These are phyloP conservation scores for Domatiomyces catenatus DNA, from an alignment of 2,329 filamentous ascomycete species.

Conservation along the genomic window DNA sequence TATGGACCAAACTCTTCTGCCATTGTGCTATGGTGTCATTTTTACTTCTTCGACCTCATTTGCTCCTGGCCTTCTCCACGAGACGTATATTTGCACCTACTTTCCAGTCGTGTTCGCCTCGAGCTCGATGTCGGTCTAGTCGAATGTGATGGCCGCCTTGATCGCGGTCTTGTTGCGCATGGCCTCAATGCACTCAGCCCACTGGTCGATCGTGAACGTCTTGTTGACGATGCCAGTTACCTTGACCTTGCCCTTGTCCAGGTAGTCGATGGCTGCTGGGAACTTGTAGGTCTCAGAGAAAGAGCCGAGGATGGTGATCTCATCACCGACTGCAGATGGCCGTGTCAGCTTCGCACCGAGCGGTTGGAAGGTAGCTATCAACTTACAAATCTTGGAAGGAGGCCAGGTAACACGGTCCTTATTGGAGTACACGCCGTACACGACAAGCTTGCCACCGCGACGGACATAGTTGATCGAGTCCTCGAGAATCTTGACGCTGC, in stretches of 20 bases:
- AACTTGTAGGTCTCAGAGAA: conserved; percentile 64
- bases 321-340: conserved; percentile 30
- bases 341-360: neutral
- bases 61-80: neutral
- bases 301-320: conserved; percentile 58
- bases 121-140: conserved; percentile 20
- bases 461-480: conserved; percentile 57
- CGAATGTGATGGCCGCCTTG: conserved; percentile 59
- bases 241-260: conserved; percentile 29
- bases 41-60: neutral
- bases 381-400: conserved; percentile 49
- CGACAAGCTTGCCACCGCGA: conserved; percentile 54
- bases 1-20: neutral
- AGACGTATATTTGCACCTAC: neutral
- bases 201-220: conserved; percentile 57
- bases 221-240: conserved; percentile 57
- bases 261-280: conserved; percentile 41
- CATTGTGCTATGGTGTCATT: neutral
- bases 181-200: conserved; percentile 52
- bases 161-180: conserved; percentile 60
- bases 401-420: conserved; percentile 50
- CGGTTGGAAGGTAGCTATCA: conserved; percentile 27
- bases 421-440: conserved; percentile 55
- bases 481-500: conserved; percentile 53
- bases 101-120: neutral